Evolutionary conservation across 1,139 yeast genomes (phyloP), one percentile per base, ranked within the genome.

Genomic region (Saccharomyces pastorianus): DNA sequence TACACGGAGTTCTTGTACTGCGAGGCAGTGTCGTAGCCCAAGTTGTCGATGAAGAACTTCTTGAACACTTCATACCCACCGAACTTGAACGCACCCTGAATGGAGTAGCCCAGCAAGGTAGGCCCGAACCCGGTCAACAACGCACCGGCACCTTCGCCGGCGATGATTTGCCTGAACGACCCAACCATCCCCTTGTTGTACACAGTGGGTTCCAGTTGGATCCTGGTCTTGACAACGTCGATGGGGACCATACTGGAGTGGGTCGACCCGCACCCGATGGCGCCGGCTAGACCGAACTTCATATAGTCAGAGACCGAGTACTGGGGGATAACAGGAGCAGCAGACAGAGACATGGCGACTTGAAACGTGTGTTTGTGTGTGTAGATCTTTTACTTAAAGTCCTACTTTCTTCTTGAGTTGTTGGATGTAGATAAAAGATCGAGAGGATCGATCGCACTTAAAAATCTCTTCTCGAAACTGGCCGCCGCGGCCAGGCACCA

Each of bases 41-140:
- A 73, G 62, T 75, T 73, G 72, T 84, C 90, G 68, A 85, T 83
- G 73, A 84, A 84, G 65, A 82, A 75, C 77, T 85, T 86, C 79
- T 86, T 86, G 81, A 86, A 86, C 62, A 86, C 81, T 77, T 86
- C 95, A 78, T 86, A 86, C 79, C 93, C 93, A 77, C 95, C 95
- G 68, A 86, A 86, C 76, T 86, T 86, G 84, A 85, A 85, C 61
- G 91, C 88, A 82, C 95, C 95, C 77, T 86, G 95, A 72, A 86
- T 65, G 55, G 95, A 86, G 81, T 86, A 86, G 78, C 95, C 95
- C 67, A 84, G 71, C 63, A 86, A 75, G 63, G 95, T 86, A 73
- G 95, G 93, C 62, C 95, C 95, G 69, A 86, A 82, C 77, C 95
- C 95, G 65, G 95, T 86, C 74, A 85, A 79, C 63, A 86, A 74